These are phyloP conservation scores for Beauveria sp. DNA, from an alignment of 2,329 filamentous ascomycete species.

Conservation along the genomic window DNA sequence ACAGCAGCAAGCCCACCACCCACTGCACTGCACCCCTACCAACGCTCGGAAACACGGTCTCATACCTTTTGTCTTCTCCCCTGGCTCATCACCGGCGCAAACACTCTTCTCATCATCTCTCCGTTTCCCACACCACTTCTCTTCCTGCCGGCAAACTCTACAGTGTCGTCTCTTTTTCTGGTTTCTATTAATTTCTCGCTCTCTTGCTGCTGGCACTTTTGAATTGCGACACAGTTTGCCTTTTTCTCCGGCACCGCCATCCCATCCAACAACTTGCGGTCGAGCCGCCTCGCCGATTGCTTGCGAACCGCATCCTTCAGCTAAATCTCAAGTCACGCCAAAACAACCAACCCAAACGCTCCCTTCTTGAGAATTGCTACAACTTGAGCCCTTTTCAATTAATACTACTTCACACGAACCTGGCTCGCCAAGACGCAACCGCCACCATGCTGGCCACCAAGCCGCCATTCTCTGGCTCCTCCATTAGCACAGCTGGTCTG, in stretches of 20 bases:
- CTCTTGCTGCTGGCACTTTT: neutral
- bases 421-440: neutral
- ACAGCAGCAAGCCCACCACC: neutral
- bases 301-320: neutral
- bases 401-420: neutral
- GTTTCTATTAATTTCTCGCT: neutral
- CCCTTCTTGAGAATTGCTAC: neutral
- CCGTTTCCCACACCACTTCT: neutral
- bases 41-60: neutral
- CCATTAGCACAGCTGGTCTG: constrained; percentile 39
- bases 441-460: constrained; percentile 66
- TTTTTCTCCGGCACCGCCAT: neutral
- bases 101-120: neutral
- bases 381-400: neutral
- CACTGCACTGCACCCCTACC: neutral
- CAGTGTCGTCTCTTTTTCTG: neutral
- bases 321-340: neutral
- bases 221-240: neutral
- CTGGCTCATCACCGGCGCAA: neutral
- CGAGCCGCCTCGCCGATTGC: neutral
- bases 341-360: neutral
- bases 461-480: constrained; percentile 54
- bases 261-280: neutral
- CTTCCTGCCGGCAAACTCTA: neutral
- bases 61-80: neutral